These are phyloP conservation scores for Dianthus caryophyllus DNA, from an alignment of 148 eudicot genomes.

Conservation along the genomic window DNA sequence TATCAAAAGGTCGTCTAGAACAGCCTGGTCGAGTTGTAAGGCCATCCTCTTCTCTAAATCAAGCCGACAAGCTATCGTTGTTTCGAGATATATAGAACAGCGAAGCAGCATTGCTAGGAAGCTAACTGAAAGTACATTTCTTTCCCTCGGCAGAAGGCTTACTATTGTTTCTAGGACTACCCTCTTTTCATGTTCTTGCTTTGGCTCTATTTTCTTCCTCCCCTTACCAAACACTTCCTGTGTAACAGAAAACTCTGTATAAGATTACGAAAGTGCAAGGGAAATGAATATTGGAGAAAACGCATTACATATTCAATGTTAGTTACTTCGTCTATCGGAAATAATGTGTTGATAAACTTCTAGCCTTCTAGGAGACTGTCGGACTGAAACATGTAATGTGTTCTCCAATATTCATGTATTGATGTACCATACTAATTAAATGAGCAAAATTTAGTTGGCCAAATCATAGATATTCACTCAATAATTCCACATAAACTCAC, in stretches of 20 bases:
- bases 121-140: conserved; percentile 66
- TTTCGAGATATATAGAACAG: conserved; percentile 68
- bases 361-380: background rate
- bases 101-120: conserved; percentile 89
- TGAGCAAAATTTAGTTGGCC: no score
- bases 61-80: conserved; percentile 84
- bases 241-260: conserved; percentile 8
- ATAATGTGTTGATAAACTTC: background rate
- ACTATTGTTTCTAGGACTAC: conserved; percentile 81
- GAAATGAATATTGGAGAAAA: background rate
- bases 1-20: conserved; percentile 74
- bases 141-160: conserved; percentile 82
- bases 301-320: background rate
- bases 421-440: no score
- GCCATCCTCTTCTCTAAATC: conserved; percentile 90
- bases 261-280: background rate
- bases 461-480: no score
- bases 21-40: conserved; percentile 75
- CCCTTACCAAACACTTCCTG: conserved; percentile 78
- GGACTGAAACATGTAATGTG: no score
- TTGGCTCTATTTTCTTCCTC: conserved; percentile 71
- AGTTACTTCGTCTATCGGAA: background rate
- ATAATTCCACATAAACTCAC: no score
- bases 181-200: conserved; percentile 81
- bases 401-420: no score